Base-by-base conservation (phyloP, 306 rosid species). In the Phaseolus lunatus region DNA sequence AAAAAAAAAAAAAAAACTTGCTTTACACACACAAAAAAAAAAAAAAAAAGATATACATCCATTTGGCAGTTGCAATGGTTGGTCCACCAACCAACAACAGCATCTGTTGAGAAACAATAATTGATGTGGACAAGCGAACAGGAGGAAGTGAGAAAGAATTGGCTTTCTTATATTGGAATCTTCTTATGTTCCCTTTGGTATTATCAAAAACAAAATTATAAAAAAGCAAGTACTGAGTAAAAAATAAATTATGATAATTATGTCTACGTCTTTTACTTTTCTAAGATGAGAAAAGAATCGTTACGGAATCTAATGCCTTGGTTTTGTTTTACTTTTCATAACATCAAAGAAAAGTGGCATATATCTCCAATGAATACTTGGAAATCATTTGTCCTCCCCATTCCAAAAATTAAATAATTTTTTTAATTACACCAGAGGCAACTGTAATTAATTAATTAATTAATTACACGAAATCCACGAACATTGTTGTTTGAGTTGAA, bases 51-150 rank as follows among this genome's bases (percentile, higher is more conserved):
- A 15, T 63, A 12, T 1, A 63, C 15, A 37, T 65, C 9, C 18
- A 65, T 10, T 37, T 19, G 31, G 50, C 49, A 19, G 47, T 35
- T 65, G 70, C 19, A 65, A 65, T 19, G 49, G 71, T 20, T 19
- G 71, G 52, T 41, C 33, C 71, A 64, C 70, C 71, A 66, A 66
- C 71, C 71, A 66, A 66, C 50, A 22, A 20, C 33, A 66, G 22
- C 48, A 66, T 66, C 50, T 18, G 71, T 66, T 11, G n/a, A 65
- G 50, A 39, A 66, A 66, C 31, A 66, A 66, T 66, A 66, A 39
- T 39, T 65, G 70, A 19, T 12, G 70, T 64, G 70, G 7, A 19
- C 70, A 64, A 64, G 29, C 27, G 4, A 37, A 35, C 69, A 35
- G 26, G 47, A 33, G 16, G 7, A 64, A 35, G 10, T 65, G 70